Base-by-base conservation (phyloP, 345 rosid genomes). In the Clausena lansium region DNA sequence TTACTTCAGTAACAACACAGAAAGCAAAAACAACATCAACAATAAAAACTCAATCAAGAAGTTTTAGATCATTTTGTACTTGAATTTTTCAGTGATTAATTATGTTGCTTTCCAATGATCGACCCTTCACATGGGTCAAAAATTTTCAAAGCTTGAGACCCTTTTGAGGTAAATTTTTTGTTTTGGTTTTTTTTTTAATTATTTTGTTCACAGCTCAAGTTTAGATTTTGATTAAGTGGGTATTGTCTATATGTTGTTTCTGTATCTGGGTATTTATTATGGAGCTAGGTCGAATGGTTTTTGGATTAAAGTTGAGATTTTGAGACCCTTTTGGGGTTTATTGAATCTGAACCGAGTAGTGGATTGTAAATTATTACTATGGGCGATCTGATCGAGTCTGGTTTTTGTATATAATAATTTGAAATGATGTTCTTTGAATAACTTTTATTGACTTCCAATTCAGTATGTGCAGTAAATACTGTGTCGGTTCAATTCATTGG, bases 401-500 rank as follows among this genome's bases (percentile, higher is more conserved):
- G 28, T 64, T 54, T 78, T 65, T 39, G 17, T 27, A 73, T 24
- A 25, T 38, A 17, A 47, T 64, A 20, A 19, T 28, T 45, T 45
- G 5, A 62, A 76, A 25, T 33, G 62, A 58, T 74, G 50, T 58
- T 66, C 52, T 72, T 39, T 65, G 28, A 65, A 72, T 78, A 28
- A 55, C 62, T 15, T 71, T 55, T 63, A 78, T 41, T 9, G 25
- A 39, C 38, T 13, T 66, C 55, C 35, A 64, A 73, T 73, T 52
- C 25, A 50, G 63, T 78, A 11, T 76, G 39, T 19, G 72, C 24
- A 55, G 77, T 72, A 63, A 72, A 52, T 72, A 36, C 30, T 65
- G 9, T 78, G 67, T 71, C 77, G 81, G 76, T 65, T 74, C 67
- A 79, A 65, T 79, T 73, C 74, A 74, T 67, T 74, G 36, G 74